Evolutionary conservation across 139 green algal species (phyloP).

Genomic region (Chlorella sp.): DNA sequence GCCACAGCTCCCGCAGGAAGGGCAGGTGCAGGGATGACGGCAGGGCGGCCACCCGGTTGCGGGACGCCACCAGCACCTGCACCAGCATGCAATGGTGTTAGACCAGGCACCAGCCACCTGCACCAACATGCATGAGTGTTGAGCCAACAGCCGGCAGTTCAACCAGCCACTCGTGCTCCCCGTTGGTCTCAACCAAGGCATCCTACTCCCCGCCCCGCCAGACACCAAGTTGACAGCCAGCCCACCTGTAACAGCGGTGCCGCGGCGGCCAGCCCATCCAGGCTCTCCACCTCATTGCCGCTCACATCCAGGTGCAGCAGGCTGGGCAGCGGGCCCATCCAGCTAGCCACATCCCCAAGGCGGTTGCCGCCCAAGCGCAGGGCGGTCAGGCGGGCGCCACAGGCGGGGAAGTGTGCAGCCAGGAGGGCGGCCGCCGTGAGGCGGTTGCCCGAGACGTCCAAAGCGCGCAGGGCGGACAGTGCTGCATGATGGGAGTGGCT

Average conservation of each 20-base stretch:
- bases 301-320: slow-evolving; percentile 24
- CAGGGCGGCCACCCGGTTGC: slow-evolving; percentile 3
- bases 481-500: background rate
- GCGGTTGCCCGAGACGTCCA: slow-evolving; percentile 20
- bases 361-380: slow-evolving; percentile 11
- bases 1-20: slow-evolving; percentile 34
- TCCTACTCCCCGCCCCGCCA: no score
- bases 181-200: no score
- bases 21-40: slow-evolving; percentile 18
- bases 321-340: slow-evolving; percentile 1
- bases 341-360: background rate
- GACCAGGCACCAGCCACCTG: background rate
- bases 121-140: background rate
- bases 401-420: background rate
- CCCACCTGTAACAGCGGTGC: slow-evolving; percentile 17
- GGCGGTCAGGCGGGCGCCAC: background rate
- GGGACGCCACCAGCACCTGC: background rate
- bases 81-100: no score
- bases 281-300: background rate
- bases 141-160: background rate
- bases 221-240: no score
- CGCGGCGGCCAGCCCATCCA: slow-evolving; percentile 3
- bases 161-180: background rate
- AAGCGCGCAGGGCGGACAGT: background rate
- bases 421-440: slow-evolving; percentile 1